Base-by-base conservation (phyloP, 2,329 filamentous ascomycete genomes). In the Colletotrichum lini region DNA sequence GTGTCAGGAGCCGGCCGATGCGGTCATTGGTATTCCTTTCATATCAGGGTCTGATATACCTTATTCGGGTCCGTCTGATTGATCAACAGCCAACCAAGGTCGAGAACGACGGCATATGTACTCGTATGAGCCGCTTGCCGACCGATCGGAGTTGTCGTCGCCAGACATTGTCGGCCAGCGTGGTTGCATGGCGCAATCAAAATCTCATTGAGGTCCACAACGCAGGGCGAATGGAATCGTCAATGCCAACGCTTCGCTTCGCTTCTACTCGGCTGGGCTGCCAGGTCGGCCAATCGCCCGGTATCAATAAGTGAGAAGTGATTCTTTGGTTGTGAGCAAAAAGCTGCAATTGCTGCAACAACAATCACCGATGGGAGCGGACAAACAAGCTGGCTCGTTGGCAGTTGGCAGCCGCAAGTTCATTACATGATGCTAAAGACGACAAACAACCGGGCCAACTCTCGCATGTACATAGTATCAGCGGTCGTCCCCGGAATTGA, bases 1-100 rank as follows among this genome's bases (percentile, higher is more conserved):
- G 68, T 58, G 68, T 58, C 64, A 71, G 65, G 64, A 68, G 23
- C 52, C 26, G 30, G 65, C 38, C 50, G 58, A 47, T 42, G 54
- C 26, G 23, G 45, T 62, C 49, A 44, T 54, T 23, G 30, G 47
- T 23, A 23, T 50, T 63, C 35, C 64, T 52, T 54, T 67, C 64
- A 63, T 68, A 53, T 53, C 21, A 40, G 23, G 4, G 40, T 68
- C n/a, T 38, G n/a, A n/a, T 35, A 30, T 42, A 40, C 26, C n/a
- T 23, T 26, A 38, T 35, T 35, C 30, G 30, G 30, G 6, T 9
- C 57, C 23, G 18, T 16, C 45, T 57, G 52, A 26, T 38, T 52
- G 56, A 53, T 52, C 64, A 57, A 35, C 16, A 44, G 40, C 52
- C 47, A 45, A 38, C 68, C 57, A 58, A 9, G 30, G 45, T 15